A percentile compares a stretch with the other conserved stretches of the same genome.
Evolutionary conservation across 805 yeast species (phyloP).

Genomic region (Priceomyces fermenticarens): DNA sequence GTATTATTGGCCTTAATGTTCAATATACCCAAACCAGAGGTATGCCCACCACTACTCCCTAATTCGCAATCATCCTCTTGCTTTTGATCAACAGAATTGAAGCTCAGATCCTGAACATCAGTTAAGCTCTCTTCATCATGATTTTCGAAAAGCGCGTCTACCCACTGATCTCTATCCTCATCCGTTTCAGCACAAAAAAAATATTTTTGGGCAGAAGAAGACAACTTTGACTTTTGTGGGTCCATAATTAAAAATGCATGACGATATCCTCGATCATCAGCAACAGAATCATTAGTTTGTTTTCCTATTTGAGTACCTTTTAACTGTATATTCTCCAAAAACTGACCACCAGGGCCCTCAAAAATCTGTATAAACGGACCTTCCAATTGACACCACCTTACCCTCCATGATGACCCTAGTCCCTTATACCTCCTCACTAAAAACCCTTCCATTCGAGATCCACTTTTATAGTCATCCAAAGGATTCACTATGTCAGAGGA

Average conservation of each 20-base stretch:
- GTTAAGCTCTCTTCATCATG: slow-evolving; percentile 6
- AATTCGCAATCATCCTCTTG: too few relatives aligned
- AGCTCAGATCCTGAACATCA: too few relatives aligned
- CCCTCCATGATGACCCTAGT: slow-evolving; percentile 62
- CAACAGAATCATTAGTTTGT: slow-evolving; percentile 41
- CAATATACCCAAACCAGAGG: too few relatives aligned
- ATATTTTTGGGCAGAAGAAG: slow-evolving; percentile 47
- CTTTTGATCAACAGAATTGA: too few relatives aligned
- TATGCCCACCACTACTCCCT: too few relatives aligned
- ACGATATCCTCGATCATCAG: slow-evolving; percentile 47
- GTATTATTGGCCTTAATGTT: too few relatives aligned
- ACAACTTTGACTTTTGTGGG: slow-evolving; percentile 33
- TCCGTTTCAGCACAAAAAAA: slow-evolving; percentile 78
- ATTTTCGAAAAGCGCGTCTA: slow-evolving; percentile 40
- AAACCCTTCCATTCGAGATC: slow-evolving; percentile 61
- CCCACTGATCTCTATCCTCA: slow-evolving; percentile 73
- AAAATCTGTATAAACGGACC: slow-evolving; percentile 55
- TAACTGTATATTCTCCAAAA: slow-evolving; percentile 51
- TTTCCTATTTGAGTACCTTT: slow-evolving; percentile 55
- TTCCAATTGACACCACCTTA: slow-evolving; percentile 64
- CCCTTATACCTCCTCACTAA: slow-evolving; percentile 64
- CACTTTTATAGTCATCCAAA: slow-evolving; percentile 50
- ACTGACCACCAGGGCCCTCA: slow-evolving; percentile 54
- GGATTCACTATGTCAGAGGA: slow-evolving; percentile 66
- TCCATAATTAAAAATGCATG: slow-evolving; percentile 62